A percentile compares a stretch with the other conserved stretches of the same genome.
These are phyloP conservation scores for Leccinum uliginosum DNA, from an alignment of 768 basidiomycete species.

Conservation along the genomic window DNA sequence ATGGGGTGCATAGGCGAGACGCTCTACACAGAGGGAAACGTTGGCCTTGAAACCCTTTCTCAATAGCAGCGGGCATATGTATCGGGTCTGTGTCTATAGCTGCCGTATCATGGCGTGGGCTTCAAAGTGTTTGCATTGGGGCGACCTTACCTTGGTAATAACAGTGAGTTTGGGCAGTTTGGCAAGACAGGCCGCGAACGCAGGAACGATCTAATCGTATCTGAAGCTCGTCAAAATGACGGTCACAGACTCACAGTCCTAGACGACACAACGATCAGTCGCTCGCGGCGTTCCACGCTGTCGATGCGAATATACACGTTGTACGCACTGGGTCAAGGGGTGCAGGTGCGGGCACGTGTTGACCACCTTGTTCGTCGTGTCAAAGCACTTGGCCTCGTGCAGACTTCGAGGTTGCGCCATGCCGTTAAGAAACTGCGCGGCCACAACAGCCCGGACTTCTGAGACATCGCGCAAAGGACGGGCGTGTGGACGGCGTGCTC, in stretches of 20 bases:
- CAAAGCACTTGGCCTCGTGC: background rate
- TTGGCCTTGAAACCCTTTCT: slow-evolving; percentile 3
- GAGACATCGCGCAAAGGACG: too few species aligned
- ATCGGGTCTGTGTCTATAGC: background rate
- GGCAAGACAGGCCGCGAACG: slow-evolving; percentile 5
- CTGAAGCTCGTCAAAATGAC: background rate
- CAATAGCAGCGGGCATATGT: background rate
- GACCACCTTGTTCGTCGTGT: background rate
- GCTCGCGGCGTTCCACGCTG: background rate
- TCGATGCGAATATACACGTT: background rate
- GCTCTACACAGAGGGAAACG: too few species aligned
- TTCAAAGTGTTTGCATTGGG: background rate
- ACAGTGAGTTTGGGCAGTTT: slow-evolving; percentile 3
- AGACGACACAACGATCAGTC: background rate
- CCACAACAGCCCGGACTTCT: too few species aligned
- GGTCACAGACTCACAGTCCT: slow-evolving; percentile 1
- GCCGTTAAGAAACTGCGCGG: too few species aligned
- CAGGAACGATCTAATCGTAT: background rate
- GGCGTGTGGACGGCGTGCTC: too few species aligned
- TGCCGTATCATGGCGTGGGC: background rate
- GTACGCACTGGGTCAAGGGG: slow-evolving; percentile 4
- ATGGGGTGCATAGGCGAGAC: background rate
- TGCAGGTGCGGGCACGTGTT: slow-evolving; percentile 1
- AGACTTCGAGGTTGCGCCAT: too few species aligned
- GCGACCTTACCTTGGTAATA: slow-evolving; percentile 6